Percentiles rank a stretch among this genome's conserved stretches.
phyloP scores from a whole-genome alignment of 306 rosid genomes.

The Echinosophora koreensis region DNA sequence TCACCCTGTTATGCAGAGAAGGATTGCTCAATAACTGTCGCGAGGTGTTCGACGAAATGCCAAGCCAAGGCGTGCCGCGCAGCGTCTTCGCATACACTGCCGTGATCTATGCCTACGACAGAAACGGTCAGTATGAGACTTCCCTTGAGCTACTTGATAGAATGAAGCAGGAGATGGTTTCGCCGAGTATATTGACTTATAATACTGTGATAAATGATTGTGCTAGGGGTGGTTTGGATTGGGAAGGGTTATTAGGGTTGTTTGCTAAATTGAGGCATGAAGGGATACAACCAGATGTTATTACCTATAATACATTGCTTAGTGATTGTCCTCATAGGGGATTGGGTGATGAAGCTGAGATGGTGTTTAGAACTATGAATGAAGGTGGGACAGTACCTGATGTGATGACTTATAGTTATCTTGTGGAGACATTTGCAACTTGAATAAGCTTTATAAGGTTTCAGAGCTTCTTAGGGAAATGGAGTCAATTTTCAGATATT shows the following conservation, averaged over 20 bases:
- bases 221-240: constrained; percentile 92
- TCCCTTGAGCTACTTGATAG: constrained; percentile 74
- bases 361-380: constrained; percentile 93
- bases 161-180: constrained; percentile 83
- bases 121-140: constrained; percentile 76
- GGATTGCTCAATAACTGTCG: constrained; percentile 84
- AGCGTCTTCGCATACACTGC: constrained; percentile 89
- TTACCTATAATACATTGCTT: constrained; percentile 90
- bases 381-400: constrained; percentile 94
- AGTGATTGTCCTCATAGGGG: constrained; percentile 88
- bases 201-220: constrained; percentile 93
- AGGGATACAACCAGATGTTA: constrained; percentile 87
- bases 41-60: constrained; percentile 96
- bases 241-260: constrained; percentile 92
- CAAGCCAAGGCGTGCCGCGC: constrained; percentile 75
- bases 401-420: constrained; percentile 71
- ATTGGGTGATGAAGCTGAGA: constrained; percentile 92
- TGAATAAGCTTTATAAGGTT: constrained; percentile 77
- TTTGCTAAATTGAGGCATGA: constrained; percentile 99
- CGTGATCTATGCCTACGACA: constrained; percentile 92
- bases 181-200: constrained; percentile 82
- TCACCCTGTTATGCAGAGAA: constrained; percentile 85
- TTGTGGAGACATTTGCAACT: constrained; percentile 85
- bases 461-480: constrained; percentile 85
- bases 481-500: too few species aligned